Base-by-base conservation (phyloP, 1,139 yeast genomes). In the Geotrichum reessii region DNA sequence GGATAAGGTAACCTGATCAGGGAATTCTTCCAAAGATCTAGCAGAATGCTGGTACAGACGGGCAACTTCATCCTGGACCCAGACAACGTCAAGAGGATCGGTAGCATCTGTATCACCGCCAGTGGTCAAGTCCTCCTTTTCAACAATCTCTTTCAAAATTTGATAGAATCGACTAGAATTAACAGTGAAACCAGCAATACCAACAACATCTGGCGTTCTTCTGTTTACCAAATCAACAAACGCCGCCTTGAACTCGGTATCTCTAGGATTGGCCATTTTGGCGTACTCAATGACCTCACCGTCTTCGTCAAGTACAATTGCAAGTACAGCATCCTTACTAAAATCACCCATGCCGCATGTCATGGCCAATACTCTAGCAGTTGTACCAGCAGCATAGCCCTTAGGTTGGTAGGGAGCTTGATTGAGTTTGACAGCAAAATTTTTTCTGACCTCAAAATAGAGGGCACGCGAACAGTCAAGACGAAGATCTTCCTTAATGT, bases 61-160 rank as follows among this genome's bases (percentile, higher is more conserved):
- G 0, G 99, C 97, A 40, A 95, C 91, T 71, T 93, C 99, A 71
- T 93, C 97, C 66, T 87, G 89, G 33, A 89, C 96, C 85, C 91
- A 93, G 17, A 91, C 76, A 2, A 89, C 83, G 55, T 77, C 81
- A 37, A 85, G 66, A 40, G 80, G 70, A 14, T 81, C 81, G 3
- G 81, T 66, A 55, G 58, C 55, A 42, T 76, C 79, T 2, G 71
- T 71, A 55, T 82, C 87, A 28, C 79, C 79, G 57, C 79, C 82
- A 14, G 84, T 85, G 25, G 76, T 74, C 40, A 87, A 72, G 51
- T 80, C 79, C 64, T 87, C 81, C 21, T 75, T 77, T 55, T 64
- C 61, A 17, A 89, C 81, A 56, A 88, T 81, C 47, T 80, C 82
- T 53, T 76, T 77, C 14, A 91, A 70, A 44, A 81, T 79, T 60